Base-by-base conservation (phyloP, 192 early-diverging fungal genomes). In the Gigaspora rosea region DNA sequence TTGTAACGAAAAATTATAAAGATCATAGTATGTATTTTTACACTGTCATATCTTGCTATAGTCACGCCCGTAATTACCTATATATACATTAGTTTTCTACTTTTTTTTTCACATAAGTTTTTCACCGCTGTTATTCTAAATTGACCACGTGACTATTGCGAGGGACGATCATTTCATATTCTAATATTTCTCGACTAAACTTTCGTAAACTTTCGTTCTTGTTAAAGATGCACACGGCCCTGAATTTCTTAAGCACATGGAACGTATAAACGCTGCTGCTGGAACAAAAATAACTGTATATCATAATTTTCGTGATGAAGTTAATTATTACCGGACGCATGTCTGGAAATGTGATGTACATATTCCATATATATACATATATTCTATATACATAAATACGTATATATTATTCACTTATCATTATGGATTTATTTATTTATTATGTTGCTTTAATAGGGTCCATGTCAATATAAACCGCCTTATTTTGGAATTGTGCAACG, bases 291-390 rank as follows among this genome's bases (percentile, higher is more conserved):
- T 92, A 35, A 88, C 90, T 15, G 88, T 92, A 8, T 92, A 89
- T 78, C 91, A 92, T 59, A 90, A 80, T 52, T 92, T 92, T 69
- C 85, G 82, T 56, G 88, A 92, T 49, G 91, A 92, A 75, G 91
- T 92, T 1, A 70, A 85, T 51, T 82, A 89, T 72, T 90, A 92
- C 47, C 80, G 83, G n/a, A 88, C 84, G 1, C 91, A 92, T 78
- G 77, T 91, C 2, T 92, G 91, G 91, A 85, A 86, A 62, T 92
- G 91, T 71, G 70, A 85, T 67, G 84, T 74, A 73, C 78, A 75
- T 57, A n/a, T 66, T 66, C n/a, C n/a, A 27, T 1, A 27, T 27
- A 27, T 27, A 27, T 27, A 27, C 1, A 27, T 27, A 27, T 27
- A 0, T 1, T 27, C 0, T 27, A 27, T 27, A 27, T 1, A 27